Evolutionary conservation across 257 asterid genomes (phyloP).

Genomic region (Echium plantagineum): DNA sequence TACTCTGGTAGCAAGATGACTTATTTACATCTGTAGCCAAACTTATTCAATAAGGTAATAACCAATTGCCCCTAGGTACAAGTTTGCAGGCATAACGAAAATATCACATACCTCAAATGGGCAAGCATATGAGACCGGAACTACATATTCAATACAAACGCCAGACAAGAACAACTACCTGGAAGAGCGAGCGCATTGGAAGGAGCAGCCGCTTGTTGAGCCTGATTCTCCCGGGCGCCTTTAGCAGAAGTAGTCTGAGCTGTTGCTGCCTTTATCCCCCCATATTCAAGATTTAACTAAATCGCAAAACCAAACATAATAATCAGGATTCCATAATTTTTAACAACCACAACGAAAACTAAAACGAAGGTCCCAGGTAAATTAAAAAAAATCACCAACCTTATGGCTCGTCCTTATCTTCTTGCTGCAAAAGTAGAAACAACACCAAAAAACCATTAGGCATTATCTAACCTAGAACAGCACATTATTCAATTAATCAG

Average conservation of each 20-base stretch:
- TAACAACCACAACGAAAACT: neutral
- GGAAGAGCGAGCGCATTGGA: constrained; percentile 75
- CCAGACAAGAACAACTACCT: constrained; percentile 34
- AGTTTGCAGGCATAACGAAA: neutral
- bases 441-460: neutral
- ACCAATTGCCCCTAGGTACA: neutral
- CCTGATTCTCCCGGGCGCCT: constrained; percentile 30
- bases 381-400: constrained; percentile 31
- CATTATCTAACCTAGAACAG: neutral
- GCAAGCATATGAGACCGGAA: too few species aligned
- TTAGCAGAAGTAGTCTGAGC: constrained; percentile 22
- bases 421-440: constrained; percentile 46
- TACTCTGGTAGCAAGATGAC: too few species aligned
- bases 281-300: constrained; percentile 63
- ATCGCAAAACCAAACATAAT: constrained; percentile 5
- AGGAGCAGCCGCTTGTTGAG: constrained; percentile 17
- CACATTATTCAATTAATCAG: neutral
- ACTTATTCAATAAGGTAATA: neutral
- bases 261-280: constrained; percentile 27
- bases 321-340: too few species aligned
- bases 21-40: too few species aligned
- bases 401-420: constrained; percentile 71
- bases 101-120: neutral
- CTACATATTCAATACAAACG: too few species aligned
- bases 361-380: neutral